Evolutionary conservation across 2,329 filamentous ascomycete species (phyloP), one percentile per base, ranked within the genome.

Genomic region (Cladosporium cucumerinum): DNA sequence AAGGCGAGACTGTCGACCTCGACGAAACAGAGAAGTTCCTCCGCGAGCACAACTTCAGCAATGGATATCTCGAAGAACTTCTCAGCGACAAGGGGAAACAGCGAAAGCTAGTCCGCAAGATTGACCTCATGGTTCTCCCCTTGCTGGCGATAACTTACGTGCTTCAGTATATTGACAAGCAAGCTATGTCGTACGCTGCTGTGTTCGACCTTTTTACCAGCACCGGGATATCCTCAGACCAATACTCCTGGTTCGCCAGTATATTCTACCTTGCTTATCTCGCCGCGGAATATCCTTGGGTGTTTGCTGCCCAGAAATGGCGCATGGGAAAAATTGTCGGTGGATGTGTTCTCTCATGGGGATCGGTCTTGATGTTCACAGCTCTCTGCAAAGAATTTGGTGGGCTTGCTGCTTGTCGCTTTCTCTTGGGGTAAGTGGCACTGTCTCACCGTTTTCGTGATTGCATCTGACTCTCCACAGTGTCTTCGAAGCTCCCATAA

Each of bases 341-440:
- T 5, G 67, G 66, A 21, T 69, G 68, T 70, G 87, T 91, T 69
- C 78, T 87, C 7, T 78, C 83, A 8, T 91, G 88, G 89, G 87
- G 87, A 3, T 72, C 79, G 0, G 79, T 85, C 2, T 79, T 91
- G 7, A 85, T 85, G 7, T 81, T 85, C 66, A 87, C 89, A 66
- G 83, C 88, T 1, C 85, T 84, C 2, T 87, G 85, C 75, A 78
- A 79, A 60, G 86, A 82, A 72, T 91, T 90, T 69, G 76, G 79
- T 0, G 82, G 85, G 1, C 79, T 91, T 1, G 79, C 89, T 1
- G 73, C 80, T 0, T 84, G 89, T 16, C 84, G 89, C 23, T 88
- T 86, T 0, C 77, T 91, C 8, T 82, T 91, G 2, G 89, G 89
- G 54, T 57, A 39, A 4, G 54, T 51, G n/a, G n/a, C 39, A 21